Conservation (phyloP, 2,329 filamentous ascomycete species). For the Chrysosporium keratinophilum region DNA sequence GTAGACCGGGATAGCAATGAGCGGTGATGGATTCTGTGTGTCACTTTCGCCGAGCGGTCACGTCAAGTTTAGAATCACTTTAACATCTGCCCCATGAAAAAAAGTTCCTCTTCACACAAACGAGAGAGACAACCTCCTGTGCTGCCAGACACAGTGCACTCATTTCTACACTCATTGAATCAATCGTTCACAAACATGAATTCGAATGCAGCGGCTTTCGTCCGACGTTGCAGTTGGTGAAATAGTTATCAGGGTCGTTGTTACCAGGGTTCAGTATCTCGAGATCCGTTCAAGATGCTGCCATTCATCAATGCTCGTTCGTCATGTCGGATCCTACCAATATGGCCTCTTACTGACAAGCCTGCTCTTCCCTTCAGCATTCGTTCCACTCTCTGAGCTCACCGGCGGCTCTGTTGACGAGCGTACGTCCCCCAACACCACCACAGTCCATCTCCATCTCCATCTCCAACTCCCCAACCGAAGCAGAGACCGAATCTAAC, state of each 20-base stretch:
- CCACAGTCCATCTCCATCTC: neutral
- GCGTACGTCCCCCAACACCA: slow-evolving; percentile 33
- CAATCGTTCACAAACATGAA: too few relatives aligned
- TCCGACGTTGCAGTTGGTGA: neutral
- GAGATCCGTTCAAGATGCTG: slow-evolving; percentile 41
- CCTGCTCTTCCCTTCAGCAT: slow-evolving; percentile 41
- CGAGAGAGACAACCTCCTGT: too few relatives aligned
- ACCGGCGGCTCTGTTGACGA: slow-evolving; percentile 57
- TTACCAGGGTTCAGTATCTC: neutral
- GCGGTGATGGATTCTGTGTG: too few relatives aligned
- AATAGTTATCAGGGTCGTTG: neutral
- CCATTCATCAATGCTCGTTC: slow-evolving; percentile 54
- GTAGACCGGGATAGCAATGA: too few relatives aligned
- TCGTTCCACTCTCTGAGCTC: slow-evolving; percentile 46
- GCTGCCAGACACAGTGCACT: too few relatives aligned
- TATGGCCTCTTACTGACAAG: slow-evolving; percentile 17
- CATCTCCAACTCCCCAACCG: too few relatives aligned
- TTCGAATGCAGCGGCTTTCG: too few relatives aligned
- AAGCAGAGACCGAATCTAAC: neutral
- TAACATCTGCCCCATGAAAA: too few relatives aligned
- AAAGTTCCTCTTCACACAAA: too few relatives aligned
- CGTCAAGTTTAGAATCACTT: too few relatives aligned
- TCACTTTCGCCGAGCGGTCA: too few relatives aligned
- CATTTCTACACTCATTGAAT: too few relatives aligned
- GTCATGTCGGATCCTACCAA: slow-evolving; percentile 14